Percentiles rank a stretch among this genome's conserved stretches.
Conservation (phyloP, 352 stramenopile species). For the Pythium myriotylum region DNA sequence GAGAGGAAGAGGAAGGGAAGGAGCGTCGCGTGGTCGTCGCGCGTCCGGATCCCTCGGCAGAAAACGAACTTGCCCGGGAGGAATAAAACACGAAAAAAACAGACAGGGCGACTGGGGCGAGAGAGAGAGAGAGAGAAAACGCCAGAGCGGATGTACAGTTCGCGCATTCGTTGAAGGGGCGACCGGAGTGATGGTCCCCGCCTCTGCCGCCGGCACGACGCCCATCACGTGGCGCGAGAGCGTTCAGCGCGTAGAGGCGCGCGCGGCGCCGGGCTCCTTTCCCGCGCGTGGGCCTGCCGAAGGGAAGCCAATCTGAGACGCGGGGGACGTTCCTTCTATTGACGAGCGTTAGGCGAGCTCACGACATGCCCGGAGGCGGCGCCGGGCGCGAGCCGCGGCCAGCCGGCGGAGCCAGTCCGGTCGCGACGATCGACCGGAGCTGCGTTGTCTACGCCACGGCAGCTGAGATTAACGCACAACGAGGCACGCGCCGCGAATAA, state of each 20-base stretch:
- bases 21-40: not conserved
- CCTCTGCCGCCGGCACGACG: not conserved
- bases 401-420: constrained; percentile 1
- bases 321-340: not conserved
- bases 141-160: constrained; percentile 23
- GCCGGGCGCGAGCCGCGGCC: constrained; percentile 29
- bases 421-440: constrained; percentile 13
- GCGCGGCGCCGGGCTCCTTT: no score
- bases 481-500: not conserved
- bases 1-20: not conserved
- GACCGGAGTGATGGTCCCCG: not conserved
- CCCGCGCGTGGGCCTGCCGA: not conserved
- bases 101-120: not conserved
- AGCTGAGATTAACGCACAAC: no score
- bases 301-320: not conserved
- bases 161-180: not conserved
- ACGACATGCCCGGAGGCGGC: constrained; percentile 59
- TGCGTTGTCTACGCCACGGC: constrained; percentile 15
- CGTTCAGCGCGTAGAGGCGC: not conserved
- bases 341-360: constrained; percentile 22
- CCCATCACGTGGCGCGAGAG: not conserved
- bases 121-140: not conserved
- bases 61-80: not conserved
- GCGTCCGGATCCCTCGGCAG: constrained; percentile 7
- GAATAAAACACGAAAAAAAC: constrained; percentile 11